Conservation (phyloP, 177 flowering plant species). For the Telopea speciosissima region DNA sequence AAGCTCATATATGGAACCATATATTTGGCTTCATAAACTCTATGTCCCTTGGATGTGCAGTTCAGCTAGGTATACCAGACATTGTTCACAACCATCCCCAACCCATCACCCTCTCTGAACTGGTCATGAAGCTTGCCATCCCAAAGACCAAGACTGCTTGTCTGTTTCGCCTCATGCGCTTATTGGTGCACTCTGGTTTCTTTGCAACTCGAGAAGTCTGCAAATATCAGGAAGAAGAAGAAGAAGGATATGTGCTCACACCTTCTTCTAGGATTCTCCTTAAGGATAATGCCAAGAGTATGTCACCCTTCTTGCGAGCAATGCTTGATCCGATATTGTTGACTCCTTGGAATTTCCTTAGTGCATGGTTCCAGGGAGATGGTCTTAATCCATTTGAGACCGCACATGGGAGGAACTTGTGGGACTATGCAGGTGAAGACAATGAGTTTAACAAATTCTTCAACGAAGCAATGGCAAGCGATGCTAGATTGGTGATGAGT, state of each 20-base stretch:
- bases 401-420: not conserved
- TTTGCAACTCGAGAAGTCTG: too few species aligned
- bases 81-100: constrained; percentile 26
- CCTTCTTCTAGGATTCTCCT: constrained; percentile 6
- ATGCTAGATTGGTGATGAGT: constrained; percentile 1
- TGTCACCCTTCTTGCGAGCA: not conserved
- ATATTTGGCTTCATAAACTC: constrained; percentile 18
- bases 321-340: not conserved
- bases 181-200: too few species aligned
- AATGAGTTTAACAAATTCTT: constrained; percentile 8
- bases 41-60: constrained; percentile 40
- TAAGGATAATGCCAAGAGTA: not conserved
- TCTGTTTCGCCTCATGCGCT: constrained; percentile 15
- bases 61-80: constrained; percentile 40
- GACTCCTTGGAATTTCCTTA: constrained; percentile 5
- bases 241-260: constrained; percentile 11
- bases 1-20: too few species aligned
- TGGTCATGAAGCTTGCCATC: too few species aligned
- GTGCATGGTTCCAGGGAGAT: constrained; percentile 4
- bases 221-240: constrained; percentile 5
- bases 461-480: constrained; percentile 23
- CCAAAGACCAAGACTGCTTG: constrained; percentile 13
- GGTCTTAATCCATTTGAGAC: not conserved
- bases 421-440: not conserved
- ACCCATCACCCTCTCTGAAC: constrained; percentile 20